phyloP scores from a whole-genome alignment of 2,329 filamentous ascomycete genomes.

The Aspergillus aculeatinus region DNA sequence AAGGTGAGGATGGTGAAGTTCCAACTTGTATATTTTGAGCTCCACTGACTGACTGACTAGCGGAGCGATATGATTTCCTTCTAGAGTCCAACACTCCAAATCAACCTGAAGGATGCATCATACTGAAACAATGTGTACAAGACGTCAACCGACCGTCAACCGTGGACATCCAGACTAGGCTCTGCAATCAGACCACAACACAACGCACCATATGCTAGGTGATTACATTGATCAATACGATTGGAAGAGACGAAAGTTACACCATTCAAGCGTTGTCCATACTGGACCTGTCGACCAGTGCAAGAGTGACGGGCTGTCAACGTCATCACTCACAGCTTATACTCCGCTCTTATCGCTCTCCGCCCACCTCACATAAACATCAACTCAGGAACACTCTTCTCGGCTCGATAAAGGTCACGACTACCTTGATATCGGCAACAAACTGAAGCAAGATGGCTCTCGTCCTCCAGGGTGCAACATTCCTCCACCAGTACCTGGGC shows the following conservation, averaged over 20 bases:
- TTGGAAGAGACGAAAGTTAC: background rate
- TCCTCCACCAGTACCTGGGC: constrained; percentile 26
- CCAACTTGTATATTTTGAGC: too few relatives aligned
- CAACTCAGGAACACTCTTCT: background rate
- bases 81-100: too few relatives aligned
- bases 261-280: background rate
- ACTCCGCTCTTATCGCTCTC: background rate
- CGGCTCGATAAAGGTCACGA: background rate
- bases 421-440: background rate
- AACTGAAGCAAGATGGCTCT: constrained; percentile 21
- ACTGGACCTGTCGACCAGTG: background rate
- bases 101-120: background rate
- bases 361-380: background rate
- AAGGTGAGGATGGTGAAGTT: too few relatives aligned
- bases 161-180: background rate
- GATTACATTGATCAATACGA: background rate
- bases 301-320: background rate
- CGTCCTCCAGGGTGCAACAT: constrained; percentile 23
- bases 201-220: background rate
- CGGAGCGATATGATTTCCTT: too few relatives aligned
- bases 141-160: background rate
- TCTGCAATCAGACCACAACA: background rate
- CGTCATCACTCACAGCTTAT: background rate
- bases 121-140: too few relatives aligned
- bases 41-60: too few relatives aligned